Percentiles rank a stretch among this genome's conserved stretches.
phyloP scores from a whole-genome alignment of 2,329 filamentous ascomycete species.

The Teratosphaeria nubilosa region DNA sequence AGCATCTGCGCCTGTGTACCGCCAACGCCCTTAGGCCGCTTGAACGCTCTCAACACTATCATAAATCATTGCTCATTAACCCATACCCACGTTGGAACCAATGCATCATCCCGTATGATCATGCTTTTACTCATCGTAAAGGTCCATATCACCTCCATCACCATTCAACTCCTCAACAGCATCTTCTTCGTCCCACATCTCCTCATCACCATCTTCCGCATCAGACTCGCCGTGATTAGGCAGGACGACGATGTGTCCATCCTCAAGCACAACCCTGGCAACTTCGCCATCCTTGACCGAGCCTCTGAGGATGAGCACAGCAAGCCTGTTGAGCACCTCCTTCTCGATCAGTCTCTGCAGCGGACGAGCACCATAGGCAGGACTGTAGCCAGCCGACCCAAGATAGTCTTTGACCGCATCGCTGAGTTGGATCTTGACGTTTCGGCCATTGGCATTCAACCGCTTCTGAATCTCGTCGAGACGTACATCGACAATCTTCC shows the following conservation, averaged over 20 bases:
- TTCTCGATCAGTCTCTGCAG: constrained; percentile 87
- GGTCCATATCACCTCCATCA: constrained; percentile 47
- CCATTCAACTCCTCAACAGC: constrained; percentile 58
- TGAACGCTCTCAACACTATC: background rate
- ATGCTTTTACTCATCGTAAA: constrained; percentile 45
- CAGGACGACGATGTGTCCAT: constrained; percentile 70
- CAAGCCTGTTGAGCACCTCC: constrained; percentile 88
- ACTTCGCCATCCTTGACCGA: constrained; percentile 75
- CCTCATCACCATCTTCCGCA: constrained; percentile 44
- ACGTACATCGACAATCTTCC: constrained; percentile 88
- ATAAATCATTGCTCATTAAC: background rate
- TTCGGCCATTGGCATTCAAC: constrained; percentile 72
- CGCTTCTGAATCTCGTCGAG: constrained; percentile 84
- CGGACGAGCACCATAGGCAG: constrained; percentile 86
- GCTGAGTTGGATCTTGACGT: constrained; percentile 72
- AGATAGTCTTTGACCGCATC: constrained; percentile 88
- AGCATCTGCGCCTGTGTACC: background rate
- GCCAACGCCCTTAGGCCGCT: background rate
- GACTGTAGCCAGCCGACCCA: constrained; percentile 82
- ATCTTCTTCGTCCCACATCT: constrained; percentile 64
- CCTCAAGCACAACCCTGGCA: constrained; percentile 67
- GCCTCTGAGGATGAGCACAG: constrained; percentile 80
- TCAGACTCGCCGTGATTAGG: constrained; percentile 69
- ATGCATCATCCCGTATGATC: background rate
- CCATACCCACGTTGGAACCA: background rate